Evolutionary conservation across 257 asterid genomes (phyloP).

Genomic region (Penstemon newberryi): DNA sequence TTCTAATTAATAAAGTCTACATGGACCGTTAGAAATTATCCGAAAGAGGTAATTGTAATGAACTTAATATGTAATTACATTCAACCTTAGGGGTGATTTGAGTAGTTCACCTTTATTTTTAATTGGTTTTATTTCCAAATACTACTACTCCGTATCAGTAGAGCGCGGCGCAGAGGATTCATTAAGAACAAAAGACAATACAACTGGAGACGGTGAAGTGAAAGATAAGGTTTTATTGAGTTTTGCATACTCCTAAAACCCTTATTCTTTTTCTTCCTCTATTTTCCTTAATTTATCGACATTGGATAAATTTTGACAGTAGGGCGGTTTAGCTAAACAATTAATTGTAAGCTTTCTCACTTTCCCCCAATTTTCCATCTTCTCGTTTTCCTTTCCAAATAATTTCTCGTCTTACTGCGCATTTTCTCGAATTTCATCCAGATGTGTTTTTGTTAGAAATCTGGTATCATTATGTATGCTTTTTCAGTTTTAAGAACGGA

Average conservation of each 20-base stretch:
- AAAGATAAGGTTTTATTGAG: slow-evolving; percentile 30
- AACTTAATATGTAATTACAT: too few species aligned
- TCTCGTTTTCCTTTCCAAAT: not conserved
- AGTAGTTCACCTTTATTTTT: too few species aligned
- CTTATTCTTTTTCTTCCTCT: slow-evolving; percentile 10
- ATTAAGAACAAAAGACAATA: not conserved
- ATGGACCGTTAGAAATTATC: too few species aligned
- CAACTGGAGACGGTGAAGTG: not conserved
- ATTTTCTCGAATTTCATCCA: slow-evolving; percentile 10
- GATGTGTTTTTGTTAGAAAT: not conserved
- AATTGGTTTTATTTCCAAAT: too few species aligned
- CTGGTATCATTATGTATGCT: not conserved
- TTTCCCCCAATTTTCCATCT: not conserved
- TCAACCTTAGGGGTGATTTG: too few species aligned
- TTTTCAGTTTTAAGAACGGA: not conserved
- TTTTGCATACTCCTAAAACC: slow-evolving; percentile 30
- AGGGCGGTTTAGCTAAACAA: not conserved
- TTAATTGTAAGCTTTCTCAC: not conserved
- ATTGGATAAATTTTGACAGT: not conserved
- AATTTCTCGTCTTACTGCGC: not conserved
- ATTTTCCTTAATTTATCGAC: not conserved
- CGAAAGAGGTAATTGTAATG: too few species aligned
- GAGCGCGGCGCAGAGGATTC: not conserved
- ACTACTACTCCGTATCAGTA: too few species aligned
- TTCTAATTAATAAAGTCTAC: too few species aligned